phyloP scores from a whole-genome alignment of 78 protist species.

The Fonticula alba region DNA sequence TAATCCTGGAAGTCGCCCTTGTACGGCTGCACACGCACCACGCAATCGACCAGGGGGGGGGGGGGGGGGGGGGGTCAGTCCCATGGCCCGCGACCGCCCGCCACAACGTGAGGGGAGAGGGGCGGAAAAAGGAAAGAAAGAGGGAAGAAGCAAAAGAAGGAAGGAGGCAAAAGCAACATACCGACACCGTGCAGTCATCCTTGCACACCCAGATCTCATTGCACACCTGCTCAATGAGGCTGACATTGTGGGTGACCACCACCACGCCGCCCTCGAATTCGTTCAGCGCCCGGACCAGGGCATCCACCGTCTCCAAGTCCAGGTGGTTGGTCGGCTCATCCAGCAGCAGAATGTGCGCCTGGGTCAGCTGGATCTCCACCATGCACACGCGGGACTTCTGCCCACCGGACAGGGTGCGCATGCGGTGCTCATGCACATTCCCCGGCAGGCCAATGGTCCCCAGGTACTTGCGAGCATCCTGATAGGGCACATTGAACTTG shows the following conservation, averaged over 20 bases:
- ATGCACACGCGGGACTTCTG: slow-evolving; percentile 30
- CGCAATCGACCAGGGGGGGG: too few species aligned
- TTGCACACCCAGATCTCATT: slow-evolving; percentile 58
- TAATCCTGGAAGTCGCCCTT: slow-evolving; percentile 25
- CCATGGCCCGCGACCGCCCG: slow-evolving; percentile 17
- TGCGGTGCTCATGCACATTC: not conserved
- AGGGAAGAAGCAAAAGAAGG: too few species aligned
- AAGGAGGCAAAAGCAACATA: too few species aligned
- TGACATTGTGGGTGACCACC: slow-evolving; percentile 61
- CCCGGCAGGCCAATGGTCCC: slow-evolving; percentile 40
- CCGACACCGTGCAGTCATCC: too few species aligned
- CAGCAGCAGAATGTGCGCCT: not conserved
- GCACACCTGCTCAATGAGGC: slow-evolving; percentile 46
- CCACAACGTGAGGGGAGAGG: too few species aligned
- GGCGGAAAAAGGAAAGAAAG: too few species aligned
- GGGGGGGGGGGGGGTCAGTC: too few species aligned
- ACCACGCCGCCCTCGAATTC: slow-evolving; percentile 59
- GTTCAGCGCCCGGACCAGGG: slow-evolving; percentile 46
- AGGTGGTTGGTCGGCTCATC: slow-evolving; percentile 84
- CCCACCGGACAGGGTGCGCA: slow-evolving; percentile 38
- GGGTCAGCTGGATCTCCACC: slow-evolving; percentile 14
- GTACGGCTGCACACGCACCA: too few species aligned
- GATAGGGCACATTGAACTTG: slow-evolving; percentile 17
- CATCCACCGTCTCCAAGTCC: slow-evolving; percentile 58
- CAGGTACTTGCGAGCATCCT: slow-evolving; percentile 23